phyloP scores from a whole-genome alignment of 768 basidiomycete species.

The Ramaria rubella region DNA sequence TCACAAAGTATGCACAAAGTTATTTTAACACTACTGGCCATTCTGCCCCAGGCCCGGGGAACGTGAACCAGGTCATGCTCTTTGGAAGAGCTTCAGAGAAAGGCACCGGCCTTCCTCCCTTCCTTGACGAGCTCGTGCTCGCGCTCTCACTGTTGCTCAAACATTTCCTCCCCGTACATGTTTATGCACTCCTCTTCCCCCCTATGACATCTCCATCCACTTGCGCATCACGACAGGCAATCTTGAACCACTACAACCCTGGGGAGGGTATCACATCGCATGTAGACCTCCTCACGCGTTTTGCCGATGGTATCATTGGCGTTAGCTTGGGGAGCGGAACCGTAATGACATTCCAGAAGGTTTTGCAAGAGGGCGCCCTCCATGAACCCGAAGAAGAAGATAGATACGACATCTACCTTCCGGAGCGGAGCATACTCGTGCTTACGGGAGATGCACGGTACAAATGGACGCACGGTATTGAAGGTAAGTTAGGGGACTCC shows the following conservation, averaged over 20 bases:
- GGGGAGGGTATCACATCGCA: conserved; percentile 89
- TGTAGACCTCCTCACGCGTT: conserved; percentile 77
- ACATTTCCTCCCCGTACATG: conserved; percentile 42
- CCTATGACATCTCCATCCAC: conserved; percentile 16
- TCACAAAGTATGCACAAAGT: conserved; percentile 43
- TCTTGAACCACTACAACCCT: conserved; percentile 82
- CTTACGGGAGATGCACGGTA: conserved; percentile 79
- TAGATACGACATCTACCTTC: conserved; percentile 57
- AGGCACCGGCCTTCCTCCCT: conserved; percentile 45
- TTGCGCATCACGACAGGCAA: conserved; percentile 65
- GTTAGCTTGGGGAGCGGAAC: conserved; percentile 77
- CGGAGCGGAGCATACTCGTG: conserved; percentile 68
- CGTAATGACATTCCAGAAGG: conserved; percentile 63
- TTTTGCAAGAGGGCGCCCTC: conserved; percentile 8
- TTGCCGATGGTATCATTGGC: conserved; percentile 85
- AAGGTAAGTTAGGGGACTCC: conserved; percentile 49
- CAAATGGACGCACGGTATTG: conserved; percentile 85
- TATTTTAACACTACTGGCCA: conserved; percentile 43
- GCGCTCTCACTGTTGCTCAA: conserved; percentile 42
- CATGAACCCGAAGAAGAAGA: conserved; percentile 8
- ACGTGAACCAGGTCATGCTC: conserved; percentile 80
- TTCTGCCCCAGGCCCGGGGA: conserved; percentile 25
- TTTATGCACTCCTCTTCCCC: conserved; percentile 59
- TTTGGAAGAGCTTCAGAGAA: conserved; percentile 47
- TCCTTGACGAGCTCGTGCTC: conserved; percentile 48